Evolutionary conservation across 2,329 filamentous ascomycete genomes (phyloP).

Genomic region (Cryphonectria radicalis): DNA sequence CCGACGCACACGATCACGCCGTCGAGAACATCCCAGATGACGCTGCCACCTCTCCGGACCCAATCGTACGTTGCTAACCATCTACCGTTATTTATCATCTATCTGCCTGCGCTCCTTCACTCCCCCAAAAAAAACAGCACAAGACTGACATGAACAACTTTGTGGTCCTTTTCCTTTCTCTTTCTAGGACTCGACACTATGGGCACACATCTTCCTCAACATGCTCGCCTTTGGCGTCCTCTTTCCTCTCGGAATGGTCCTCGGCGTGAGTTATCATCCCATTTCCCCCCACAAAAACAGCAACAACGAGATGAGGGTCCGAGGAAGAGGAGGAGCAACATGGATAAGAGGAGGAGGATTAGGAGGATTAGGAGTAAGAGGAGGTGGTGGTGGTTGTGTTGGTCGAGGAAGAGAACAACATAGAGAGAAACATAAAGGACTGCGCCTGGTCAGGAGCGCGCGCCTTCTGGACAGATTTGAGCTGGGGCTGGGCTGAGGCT

Average conservation of each 20-base stretch:
- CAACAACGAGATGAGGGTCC: background rate
- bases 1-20: slow-evolving; percentile 53
- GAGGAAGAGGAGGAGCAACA: background rate
- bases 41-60: slow-evolving; percentile 70
- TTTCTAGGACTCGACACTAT: slow-evolving; percentile 76
- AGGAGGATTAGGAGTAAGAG: too few species aligned
- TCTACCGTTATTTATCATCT: background rate
- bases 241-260: slow-evolving; percentile 93
- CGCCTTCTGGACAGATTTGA: background rate
- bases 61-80: slow-evolving; percentile 61
- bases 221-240: slow-evolving; percentile 86
- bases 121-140: background rate
- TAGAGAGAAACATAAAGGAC: background rate
- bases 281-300: background rate
- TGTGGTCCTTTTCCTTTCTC: background rate
- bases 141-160: background rate
- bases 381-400: background rate
- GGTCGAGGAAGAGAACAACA: background rate
- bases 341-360: background rate
- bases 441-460: background rate
- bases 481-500: background rate
- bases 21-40: slow-evolving; percentile 68
- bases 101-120: background rate
- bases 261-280: slow-evolving; percentile 68
- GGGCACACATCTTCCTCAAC: slow-evolving; percentile 92